These are phyloP conservation scores for Anisogramma anomala DNA, from an alignment of 2,329 filamentous ascomycete species.

Conservation along the genomic window DNA sequence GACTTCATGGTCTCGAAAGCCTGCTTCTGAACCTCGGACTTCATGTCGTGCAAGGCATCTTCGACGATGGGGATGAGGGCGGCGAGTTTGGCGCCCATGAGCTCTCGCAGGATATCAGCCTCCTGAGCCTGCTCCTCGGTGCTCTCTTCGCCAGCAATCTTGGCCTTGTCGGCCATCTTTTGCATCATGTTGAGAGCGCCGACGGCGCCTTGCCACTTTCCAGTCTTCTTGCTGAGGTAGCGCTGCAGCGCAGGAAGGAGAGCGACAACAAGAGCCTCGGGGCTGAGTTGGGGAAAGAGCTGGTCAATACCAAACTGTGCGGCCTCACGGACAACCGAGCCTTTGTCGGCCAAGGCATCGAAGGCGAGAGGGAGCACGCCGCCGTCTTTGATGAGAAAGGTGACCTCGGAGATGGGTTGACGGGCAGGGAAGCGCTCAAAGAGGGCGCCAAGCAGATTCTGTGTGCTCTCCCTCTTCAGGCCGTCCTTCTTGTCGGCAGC, in stretches of 20 bases:
- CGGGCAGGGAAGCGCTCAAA: slow-evolving; percentile 78
- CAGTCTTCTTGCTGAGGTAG: slow-evolving; percentile 73
- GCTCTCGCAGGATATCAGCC: slow-evolving; percentile 80
- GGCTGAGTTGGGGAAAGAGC: slow-evolving; percentile 64
- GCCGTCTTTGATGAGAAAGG: slow-evolving; percentile 73
- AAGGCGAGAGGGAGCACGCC: slow-evolving; percentile 61
- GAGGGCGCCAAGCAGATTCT: slow-evolving; percentile 87
- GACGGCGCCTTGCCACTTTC: slow-evolving; percentile 95
- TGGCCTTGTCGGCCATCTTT: slow-evolving; percentile 89
- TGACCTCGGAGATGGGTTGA: slow-evolving; percentile 66
- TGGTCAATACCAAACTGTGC: slow-evolving; percentile 91
- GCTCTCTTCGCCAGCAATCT: slow-evolving; percentile 56
- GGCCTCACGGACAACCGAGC: slow-evolving; percentile 74
- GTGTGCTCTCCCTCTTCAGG: slow-evolving; percentile 73
- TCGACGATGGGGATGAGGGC: slow-evolving; percentile 85
- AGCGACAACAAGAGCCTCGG: slow-evolving; percentile 73
- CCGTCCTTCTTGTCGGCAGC: slow-evolving; percentile 90
- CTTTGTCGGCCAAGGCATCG: slow-evolving; percentile 84
- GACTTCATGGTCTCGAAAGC: slow-evolving; percentile 86
- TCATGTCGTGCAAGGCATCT: slow-evolving; percentile 84
- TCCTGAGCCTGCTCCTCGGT: slow-evolving; percentile 74
- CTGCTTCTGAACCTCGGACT: slow-evolving; percentile 78
- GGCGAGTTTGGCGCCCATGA: slow-evolving; percentile 81
- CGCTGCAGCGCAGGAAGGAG: slow-evolving; percentile 63
- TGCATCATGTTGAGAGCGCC: slow-evolving; percentile 76